Conservation (phyloP, 2,329 filamentous ascomycete species). For the Epicoccum nigrum region DNA sequence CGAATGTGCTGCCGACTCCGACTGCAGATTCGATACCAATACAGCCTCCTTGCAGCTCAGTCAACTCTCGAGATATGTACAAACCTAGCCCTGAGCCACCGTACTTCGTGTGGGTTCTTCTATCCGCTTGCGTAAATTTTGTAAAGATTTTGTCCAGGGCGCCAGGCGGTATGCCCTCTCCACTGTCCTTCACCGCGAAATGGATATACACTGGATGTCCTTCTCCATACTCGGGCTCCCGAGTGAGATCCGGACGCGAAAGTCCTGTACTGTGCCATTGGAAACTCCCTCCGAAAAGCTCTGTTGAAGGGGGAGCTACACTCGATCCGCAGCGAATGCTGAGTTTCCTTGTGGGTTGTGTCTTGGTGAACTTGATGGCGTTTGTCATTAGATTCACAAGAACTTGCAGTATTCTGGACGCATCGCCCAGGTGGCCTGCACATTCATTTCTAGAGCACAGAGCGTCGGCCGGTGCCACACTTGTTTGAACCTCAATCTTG, state of each 20-base stretch:
- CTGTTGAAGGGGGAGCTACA: not conserved
- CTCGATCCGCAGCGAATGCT: conserved; percentile 18
- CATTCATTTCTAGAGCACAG: not conserved
- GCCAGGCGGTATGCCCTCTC: not conserved
- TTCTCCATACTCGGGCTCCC: conserved; percentile 8
- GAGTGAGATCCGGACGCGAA: conserved; percentile 4
- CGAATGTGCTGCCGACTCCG: conserved; percentile 30
- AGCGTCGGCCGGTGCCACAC: not conserved
- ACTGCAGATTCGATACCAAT: conserved; percentile 28
- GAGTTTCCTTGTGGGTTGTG: conserved; percentile 15
- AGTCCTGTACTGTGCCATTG: conserved; percentile 9
- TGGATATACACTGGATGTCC: conserved; percentile 1
- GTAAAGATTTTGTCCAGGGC: conserved; percentile 11
- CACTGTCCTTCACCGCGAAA: conserved; percentile 6
- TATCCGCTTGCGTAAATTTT: conserved; percentile 16
- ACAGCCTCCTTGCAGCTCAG: conserved; percentile 34
- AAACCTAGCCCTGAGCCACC: conserved; percentile 29
- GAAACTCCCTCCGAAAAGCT: conserved; percentile 5
- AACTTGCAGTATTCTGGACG: conserved; percentile 24
- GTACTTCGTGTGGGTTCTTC: conserved; percentile 29
- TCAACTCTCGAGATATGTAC: conserved; percentile 33
- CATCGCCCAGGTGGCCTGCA: conserved; percentile 2
- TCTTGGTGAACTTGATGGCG: conserved; percentile 39
- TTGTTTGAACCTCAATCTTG: conserved; percentile 14
- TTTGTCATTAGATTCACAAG: conserved; percentile 41